Percentiles rank a stretch among this genome's conserved stretches.
These are phyloP conservation scores for Gelatoporia subvermispora DNA, from an alignment of 768 basidiomycete species.

Conservation along the genomic window DNA sequence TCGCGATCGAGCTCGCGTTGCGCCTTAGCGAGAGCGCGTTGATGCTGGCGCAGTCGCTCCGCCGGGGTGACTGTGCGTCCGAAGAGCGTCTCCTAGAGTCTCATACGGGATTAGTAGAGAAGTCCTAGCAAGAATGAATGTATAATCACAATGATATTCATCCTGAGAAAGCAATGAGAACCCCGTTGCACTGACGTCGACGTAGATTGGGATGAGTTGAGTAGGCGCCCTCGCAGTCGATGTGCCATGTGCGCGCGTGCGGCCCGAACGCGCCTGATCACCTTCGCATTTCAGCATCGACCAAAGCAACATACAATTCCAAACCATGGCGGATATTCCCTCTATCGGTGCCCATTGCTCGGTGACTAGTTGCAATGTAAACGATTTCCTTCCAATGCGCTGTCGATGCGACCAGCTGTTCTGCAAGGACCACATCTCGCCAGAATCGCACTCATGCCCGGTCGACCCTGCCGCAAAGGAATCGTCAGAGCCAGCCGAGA, in stretches of 20 bases:
- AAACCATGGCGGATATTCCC: constrained; percentile 24
- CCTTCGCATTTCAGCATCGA: neutral
- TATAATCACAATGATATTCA: constrained; percentile 74
- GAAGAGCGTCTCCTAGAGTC: constrained; percentile 85
- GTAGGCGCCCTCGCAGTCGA: too few relatives aligned
- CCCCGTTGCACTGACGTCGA: too few relatives aligned
- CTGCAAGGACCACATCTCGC: constrained; percentile 59
- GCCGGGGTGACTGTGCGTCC: constrained; percentile 93
- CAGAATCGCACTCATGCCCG: constrained; percentile 57
- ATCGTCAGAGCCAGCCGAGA: constrained; percentile 4
- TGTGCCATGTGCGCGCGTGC: neutral
- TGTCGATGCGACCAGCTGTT: constrained; percentile 58
- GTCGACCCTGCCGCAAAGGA: constrained; percentile 8
- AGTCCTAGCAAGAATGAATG: neutral
- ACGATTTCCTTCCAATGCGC: constrained; percentile 75
- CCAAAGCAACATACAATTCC: constrained; percentile 26
- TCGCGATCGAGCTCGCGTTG: constrained; percentile 98
- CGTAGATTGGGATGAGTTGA: too few relatives aligned
- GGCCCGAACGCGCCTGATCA: too few relatives aligned
- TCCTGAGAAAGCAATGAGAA: constrained; percentile 17
- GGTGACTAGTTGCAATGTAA: constrained; percentile 47
- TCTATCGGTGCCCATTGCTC: constrained; percentile 65
- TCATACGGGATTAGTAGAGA: constrained; percentile 2
- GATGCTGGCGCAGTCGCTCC: constrained; percentile 94
- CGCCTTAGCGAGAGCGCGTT: constrained; percentile 92